Base-by-base conservation (phyloP, 2,329 filamentous ascomycete genomes). In the Cytospora chrysosperma region DNA sequence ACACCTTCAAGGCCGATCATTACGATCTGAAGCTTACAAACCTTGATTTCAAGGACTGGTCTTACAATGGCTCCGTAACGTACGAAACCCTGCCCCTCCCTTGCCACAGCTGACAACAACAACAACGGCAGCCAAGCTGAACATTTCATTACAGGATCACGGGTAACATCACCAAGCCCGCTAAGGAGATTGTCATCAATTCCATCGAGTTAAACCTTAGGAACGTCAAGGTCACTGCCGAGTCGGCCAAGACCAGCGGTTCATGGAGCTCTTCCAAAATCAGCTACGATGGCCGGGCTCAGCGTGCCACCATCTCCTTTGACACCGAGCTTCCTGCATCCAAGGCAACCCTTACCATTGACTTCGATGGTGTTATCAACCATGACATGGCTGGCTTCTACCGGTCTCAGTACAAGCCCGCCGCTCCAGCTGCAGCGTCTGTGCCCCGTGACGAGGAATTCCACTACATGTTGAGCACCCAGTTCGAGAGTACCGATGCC, bases 321-420 rank as follows among this genome's bases (percentile, higher is more conserved):
- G 78, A 69, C 55, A 73, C 90, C 68, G 88, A 90, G 71, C 80
- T 97, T 37, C 83, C 88, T 21, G 80, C 85, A 34, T 83, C 88
- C 27, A 87, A 90, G 73, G 88, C 89, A 27, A 88, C 71, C 86
- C 85, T 70, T 59, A 75, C 75, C 40, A 77, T 83, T 63, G 74
- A 75, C 52, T 97, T 96, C 77, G 88, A 85, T 12, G 93, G 93
- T 49, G 84, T 82, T 51, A 80, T 97, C 72, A 97, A 96, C 76
- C 91, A 96, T 75, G 94, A 95, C 78, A 96, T 98, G 92, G 93
- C 93, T 56, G 94, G 94, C 55, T 98, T 98, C 84, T 98, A 98
- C 79, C 88, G 90, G 67, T 74, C 72, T 59, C 74, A 95, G 79
- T 99, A 99, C 79, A 96, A 92, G 81, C 92, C 93, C 21, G 79